Base-by-base conservation (phyloP, 78 protist species). In the Creolimax fragrantissima region DNA sequence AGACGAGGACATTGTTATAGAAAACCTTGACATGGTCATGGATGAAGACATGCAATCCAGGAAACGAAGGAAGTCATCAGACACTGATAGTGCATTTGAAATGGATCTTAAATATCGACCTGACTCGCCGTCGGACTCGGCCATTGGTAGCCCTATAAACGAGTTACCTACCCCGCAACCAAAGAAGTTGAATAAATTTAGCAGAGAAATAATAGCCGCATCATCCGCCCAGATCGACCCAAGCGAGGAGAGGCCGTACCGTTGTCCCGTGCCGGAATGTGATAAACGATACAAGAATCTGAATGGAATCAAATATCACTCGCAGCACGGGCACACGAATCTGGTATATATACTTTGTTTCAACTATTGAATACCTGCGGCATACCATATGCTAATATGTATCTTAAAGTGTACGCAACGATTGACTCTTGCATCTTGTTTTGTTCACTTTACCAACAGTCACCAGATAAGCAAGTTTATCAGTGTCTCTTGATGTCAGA, bases 241-340 rank as follows among this genome's bases (percentile, higher is more conserved):
- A 5, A 35, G 86, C 42, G 42, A 83, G 86, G 7, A 83, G 7
- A 6, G 86, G 5, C 86, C 86, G 6, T 83, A 83, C 86, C 6
- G 7, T 36, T 83, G 86, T 24, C 86, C 86, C 35, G 90, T 92
- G 90, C 91, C 93, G 35, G 89, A 35, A 0, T 92, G 93, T 84
- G 91, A 36, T 3, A 92, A 92, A 47, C 45, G 81, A 5, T 92
- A 85, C 89, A 92, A 92, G 81, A 92, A 92, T 43, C 89, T 74
- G n/a, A 92, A 92, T 83, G 93, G 93, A 35, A 84, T 92, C 90
- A 92, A 92, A 90, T 92, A 92, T n/a, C 93, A 92, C 85, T 41
- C 91, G 39, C 36, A 84, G 90, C 93, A 92, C 85, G 93, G 91
- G n/a, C 93, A 92, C 86, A 83, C 86, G 44, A 58, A 58, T 24